Evolutionary conservation across 1,284 basidiomycete species (phyloP), one percentile per base, ranked within the genome.

Genomic region (Xerocomus alliaceus): DNA sequence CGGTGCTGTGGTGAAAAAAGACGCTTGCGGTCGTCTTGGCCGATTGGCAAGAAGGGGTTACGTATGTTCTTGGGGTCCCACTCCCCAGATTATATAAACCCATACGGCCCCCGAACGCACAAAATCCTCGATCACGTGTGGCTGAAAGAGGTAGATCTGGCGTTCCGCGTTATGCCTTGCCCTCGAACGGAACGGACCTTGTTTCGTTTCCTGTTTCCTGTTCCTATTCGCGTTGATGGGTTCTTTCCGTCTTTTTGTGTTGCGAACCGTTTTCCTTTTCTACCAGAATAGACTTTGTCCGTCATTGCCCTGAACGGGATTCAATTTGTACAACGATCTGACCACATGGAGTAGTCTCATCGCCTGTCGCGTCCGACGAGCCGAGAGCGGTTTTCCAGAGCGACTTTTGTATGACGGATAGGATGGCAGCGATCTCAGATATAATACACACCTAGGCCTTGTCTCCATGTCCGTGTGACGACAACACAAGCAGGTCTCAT

Each of bases 1-100:
- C 18, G 34, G 34, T n/a, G n/a, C 51, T 24, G 54, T 41, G 67
- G 35, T 22, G 61, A 57, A 70, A 70, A 71, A 73, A 65, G 41
- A 42, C 18, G 2, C 12, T 12, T 18, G 24, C 26, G 5, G 39
- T 41, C n/a, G 39, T n/a, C 20, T 39, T 41, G 39, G 39, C 39
- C 39, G 20, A 41, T 41, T 20, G 39, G 11, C 24, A 26, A 26
- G 42, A 20, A 24, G 42, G 15, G 42, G 10, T n/a, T 45, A 45
- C 24, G 42, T 45, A 26, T 20, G 15, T 5, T 11, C 11, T 17
- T 45, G 42, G 42, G 42, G 42, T 45, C 42, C 42, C 26, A 24
- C n/a, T 15, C 42, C 42, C 18, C 42, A 45, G 42, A 45, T 45
- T 45, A 45, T 45, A 45, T 45, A 45, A n/a, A 45, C 22, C 42